Evolutionary conservation across 305 asterid species (phyloP).

Genomic region (Caryopteris hybrid): DNA sequence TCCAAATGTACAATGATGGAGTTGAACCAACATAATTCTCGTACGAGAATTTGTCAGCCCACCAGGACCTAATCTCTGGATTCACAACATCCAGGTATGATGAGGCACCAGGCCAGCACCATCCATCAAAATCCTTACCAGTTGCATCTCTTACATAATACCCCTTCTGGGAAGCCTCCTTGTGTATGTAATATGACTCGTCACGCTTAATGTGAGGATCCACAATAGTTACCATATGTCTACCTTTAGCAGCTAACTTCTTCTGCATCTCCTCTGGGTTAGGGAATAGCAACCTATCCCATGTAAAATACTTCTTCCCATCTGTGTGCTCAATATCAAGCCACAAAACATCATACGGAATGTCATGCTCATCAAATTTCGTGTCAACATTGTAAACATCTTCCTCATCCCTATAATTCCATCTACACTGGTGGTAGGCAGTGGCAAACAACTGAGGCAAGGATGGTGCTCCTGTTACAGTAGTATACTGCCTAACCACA

Average conservation of each 20-base stretch:
- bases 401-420: slow-evolving; percentile 80
- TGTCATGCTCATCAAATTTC: slow-evolving; percentile 86
- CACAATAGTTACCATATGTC: slow-evolving; percentile 96
- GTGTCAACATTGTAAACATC: slow-evolving; percentile 84
- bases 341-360: slow-evolving; percentile 96
- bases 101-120: slow-evolving; percentile 99
- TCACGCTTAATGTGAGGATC: slow-evolving; percentile 99
- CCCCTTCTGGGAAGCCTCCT: slow-evolving; percentile 88
- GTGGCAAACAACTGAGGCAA: slow-evolving; percentile 90
- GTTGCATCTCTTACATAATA: slow-evolving; percentile 80
- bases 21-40: slow-evolving; percentile 81
- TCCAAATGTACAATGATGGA: slow-evolving; percentile 83
- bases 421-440: slow-evolving; percentile 95
- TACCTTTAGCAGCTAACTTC: slow-evolving; percentile 84
- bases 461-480: slow-evolving; percentile 82
- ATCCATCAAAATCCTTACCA: slow-evolving; percentile 91
- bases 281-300: slow-evolving; percentile 84
- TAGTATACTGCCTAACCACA: slow-evolving; percentile 77
- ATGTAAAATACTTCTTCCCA: slow-evolving; percentile 91
- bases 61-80: slow-evolving; percentile 95
- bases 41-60: slow-evolving; percentile 79
- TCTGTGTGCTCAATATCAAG: slow-evolving; percentile 96
- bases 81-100: slow-evolving; percentile 80
- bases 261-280: slow-evolving; percentile 93
- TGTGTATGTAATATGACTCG: slow-evolving; percentile 73